Base-by-base conservation (phyloP, 2,329 filamentous ascomycete species). In the Thermomyces lanuginosus region DNA sequence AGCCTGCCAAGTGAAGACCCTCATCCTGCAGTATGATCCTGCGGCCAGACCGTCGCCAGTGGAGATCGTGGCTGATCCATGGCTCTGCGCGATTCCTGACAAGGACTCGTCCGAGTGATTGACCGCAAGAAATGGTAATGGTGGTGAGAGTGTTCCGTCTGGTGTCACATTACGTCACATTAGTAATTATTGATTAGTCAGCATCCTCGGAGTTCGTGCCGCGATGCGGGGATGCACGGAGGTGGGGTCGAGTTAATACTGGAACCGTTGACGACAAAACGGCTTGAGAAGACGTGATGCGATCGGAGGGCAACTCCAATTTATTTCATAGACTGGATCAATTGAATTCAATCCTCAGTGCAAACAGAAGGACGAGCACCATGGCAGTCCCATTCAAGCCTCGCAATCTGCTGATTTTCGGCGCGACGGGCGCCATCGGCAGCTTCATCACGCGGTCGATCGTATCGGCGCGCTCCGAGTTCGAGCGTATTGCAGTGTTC, bases 401-500 rank as follows among this genome's bases (percentile, higher is more conserved):
- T 7, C 49, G 46, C 28, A 62, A 63, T 29, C 49, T 69, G 21
- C 51, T 69, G 14, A 44, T 69, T 11, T 57, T 69, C 35, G 64
- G 66, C 11, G 60, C 59, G 7, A 69, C 64, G 1, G 63, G 63
- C 13, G 43, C 56, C 3, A 68, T 69, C 21, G 64, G 65, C 13
- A 47, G 47, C 5, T 60, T 59, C 41, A 69, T 72, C 37, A 50
- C 57, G 3, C 38, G 55, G 8, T 56, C 63, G n/a, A 55, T 71
- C 20, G 40, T 68, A 21, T 38, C 49, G 11, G 51, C 51, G 5
- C 58, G 60, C 27, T 35, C 45, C 1, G 49, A 55, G 3, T 69
- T 71, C 41, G 45, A 51, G 28, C 58, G 55, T 23, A 51, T 75
- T 23, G 61, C 53, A 4, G 57, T 75, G 25, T 70, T 67, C 45